phyloP scores from a whole-genome alignment of 768 basidiomycete genomes.

The Collybia sp. region DNA sequence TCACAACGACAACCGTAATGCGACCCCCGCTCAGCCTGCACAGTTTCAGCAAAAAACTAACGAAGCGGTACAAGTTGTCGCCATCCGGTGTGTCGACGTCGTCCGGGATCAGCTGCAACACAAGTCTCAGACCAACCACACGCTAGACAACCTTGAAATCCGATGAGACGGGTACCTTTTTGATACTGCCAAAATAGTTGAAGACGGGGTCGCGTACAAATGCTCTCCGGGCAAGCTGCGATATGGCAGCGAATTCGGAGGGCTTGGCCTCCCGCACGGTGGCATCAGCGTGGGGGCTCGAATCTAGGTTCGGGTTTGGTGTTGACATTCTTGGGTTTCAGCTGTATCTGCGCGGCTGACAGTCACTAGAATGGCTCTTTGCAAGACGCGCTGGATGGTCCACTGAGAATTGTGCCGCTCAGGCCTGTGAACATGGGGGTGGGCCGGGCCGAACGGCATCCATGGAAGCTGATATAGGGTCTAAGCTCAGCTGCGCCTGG shows the following conservation, averaged over 20 bases:
- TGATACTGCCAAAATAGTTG: constrained; percentile 4
- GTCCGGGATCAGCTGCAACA: neutral
- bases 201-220: constrained; percentile 3
- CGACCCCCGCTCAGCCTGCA: constrained; percentile 1
- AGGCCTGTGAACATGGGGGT: no score
- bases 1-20: constrained; percentile 4
- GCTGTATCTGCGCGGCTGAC: neutral
- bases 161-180: neutral
- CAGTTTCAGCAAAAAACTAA: neutral
- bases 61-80: neutral
- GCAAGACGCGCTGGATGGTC: no score
- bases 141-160: neutral
- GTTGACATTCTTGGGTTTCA: constrained; percentile 2
- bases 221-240: neutral
- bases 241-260: neutral
- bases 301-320: no score
- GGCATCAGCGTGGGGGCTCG: no score
- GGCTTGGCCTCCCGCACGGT: neutral
- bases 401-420: no score
- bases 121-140: no score
- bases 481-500: no score
- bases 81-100: neutral
- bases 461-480: no score
- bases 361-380: no score
- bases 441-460: no score